Conservation (phyloP, 108 stramenopile species). For the Ochromonas danica region DNA sequence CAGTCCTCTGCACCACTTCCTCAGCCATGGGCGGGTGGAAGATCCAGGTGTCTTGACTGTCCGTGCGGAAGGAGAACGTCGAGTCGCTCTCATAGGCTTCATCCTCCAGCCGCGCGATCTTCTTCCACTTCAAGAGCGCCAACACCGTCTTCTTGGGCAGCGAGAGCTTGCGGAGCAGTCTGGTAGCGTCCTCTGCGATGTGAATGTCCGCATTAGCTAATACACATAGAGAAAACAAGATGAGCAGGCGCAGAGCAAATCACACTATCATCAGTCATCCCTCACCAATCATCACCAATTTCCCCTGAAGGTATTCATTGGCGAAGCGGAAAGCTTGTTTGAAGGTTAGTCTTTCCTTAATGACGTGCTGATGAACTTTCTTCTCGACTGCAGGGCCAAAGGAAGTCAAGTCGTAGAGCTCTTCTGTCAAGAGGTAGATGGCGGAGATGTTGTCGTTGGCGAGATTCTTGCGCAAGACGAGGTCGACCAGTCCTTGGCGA, state of each 20-base stretch:
- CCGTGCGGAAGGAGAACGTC: conserved; percentile 21
- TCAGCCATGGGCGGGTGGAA: conserved; percentile 39
- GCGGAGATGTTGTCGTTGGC: not conserved
- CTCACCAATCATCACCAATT: not conserved
- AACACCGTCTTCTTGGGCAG: not conserved
- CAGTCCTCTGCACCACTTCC: not conserved
- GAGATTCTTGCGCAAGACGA: not conserved
- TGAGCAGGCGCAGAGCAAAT: too few relatives aligned
- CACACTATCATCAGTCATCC: too few relatives aligned
- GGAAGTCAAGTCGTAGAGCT: not conserved
- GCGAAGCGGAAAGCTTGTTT: conserved; percentile 6
- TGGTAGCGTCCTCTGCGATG: conserved; percentile 12
- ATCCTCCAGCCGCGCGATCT: not conserved
- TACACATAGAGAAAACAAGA: not conserved
- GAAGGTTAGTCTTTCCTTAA: conserved; percentile 3
- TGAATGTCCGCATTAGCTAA: conserved; percentile 44
- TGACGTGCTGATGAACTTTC: conserved; percentile 19
- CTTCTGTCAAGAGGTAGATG: conserved; percentile 10
- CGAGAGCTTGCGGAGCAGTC: conserved; percentile 18
- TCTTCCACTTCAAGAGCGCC: conserved; percentile 33
- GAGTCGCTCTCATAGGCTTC: not conserved
- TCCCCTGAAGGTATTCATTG: conserved; percentile 7
- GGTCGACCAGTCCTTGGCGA: not conserved
- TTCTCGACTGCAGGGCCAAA: not conserved
- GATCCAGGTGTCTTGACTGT: conserved; percentile 48